Evolutionary conservation across 2,329 filamentous ascomycete species (phyloP), one percentile per base, ranked within the genome.

Genomic region (Dactylellina cionopaga): DNA sequence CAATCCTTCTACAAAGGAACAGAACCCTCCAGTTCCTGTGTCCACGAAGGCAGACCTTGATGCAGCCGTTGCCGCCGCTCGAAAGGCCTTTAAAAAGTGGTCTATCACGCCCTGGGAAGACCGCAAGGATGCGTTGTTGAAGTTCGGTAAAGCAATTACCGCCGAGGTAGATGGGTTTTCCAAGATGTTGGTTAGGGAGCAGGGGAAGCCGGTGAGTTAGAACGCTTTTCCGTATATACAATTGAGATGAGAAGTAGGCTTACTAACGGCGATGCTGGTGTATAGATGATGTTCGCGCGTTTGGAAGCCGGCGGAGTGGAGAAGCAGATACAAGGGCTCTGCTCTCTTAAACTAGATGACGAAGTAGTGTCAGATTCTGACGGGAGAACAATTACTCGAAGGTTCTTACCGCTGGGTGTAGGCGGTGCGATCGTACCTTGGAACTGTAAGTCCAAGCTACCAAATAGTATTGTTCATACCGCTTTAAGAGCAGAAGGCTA

Each of bases 351-450:
- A 1, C 80, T 86, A 7, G 78, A 82, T 43, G 82, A 84, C 59
- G 82, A 84, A 41, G 75, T 84, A 66, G 78, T 85, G 60, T 81
- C 82, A 73, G 84, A 86, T 35, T 82, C 82, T 52, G 81, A 82
- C 10, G 80, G 79, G 10, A 75, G 80, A 44, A 79, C 78, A 25
- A 79, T 84, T 74, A 77, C 83, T 15, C 80, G 80, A 1, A 82
- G 80, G 1, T 82, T 83, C 75, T 78, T 78, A 17, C 84, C 85
- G 0, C 80, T 85, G 37, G 85, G 85, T 31, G 81, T 85, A 3
- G 80, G 83, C 1, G 85, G 81, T 10, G 86, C 83, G 66, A 88
- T 88, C 75, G 84, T 85, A 22, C 86, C 86, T 0, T 88, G 87
- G 86, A 88, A 88, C 77, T 88, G 79, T 74, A 80, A 81, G 2